Evolutionary conservation across 192 early-diverging fungal genomes (phyloP).

Genomic region (Globomyces pollinis-pini): DNA sequence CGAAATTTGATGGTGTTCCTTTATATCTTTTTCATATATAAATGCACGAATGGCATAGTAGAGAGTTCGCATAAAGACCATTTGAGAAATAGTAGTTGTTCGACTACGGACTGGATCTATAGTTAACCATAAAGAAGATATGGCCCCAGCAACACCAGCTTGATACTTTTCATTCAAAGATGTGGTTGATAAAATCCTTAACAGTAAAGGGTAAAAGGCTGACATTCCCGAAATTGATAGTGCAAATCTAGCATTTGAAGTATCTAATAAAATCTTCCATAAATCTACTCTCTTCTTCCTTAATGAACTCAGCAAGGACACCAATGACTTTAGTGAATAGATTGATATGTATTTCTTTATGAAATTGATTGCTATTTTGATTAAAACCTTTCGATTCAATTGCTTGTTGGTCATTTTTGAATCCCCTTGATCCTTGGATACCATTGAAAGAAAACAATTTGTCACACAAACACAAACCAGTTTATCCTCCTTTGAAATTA

Average conservation of each 20-base stretch:
- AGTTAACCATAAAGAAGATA: slow-evolving; percentile 2
- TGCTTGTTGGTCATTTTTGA: too few relatives aligned
- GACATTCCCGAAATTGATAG: background rate
- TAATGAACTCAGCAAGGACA: background rate
- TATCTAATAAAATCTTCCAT: background rate
- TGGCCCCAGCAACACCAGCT: background rate
- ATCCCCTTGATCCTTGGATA: too few relatives aligned
- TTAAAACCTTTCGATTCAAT: too few relatives aligned
- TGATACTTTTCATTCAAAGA: background rate
- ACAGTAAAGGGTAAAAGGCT: background rate
- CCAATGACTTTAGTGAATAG: background rate
- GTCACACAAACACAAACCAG: too few relatives aligned
- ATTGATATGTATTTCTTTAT: too few relatives aligned
- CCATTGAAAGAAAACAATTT: too few relatives aligned
- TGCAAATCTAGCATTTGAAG: slow-evolving; percentile 4
- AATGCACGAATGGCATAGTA: slow-evolving; percentile 2
- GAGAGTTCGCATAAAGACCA: slow-evolving; percentile 3
- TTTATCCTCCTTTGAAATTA: too few relatives aligned
- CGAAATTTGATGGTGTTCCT: background rate
- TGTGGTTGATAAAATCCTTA: background rate
- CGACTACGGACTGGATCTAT: background rate
- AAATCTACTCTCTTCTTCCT: background rate
- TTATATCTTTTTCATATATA: background rate
- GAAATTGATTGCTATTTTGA: too few relatives aligned
- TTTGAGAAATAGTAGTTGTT: background rate